Conservation (phyloP, 441 rosid genomes). For the Daphne laureola region DNA sequence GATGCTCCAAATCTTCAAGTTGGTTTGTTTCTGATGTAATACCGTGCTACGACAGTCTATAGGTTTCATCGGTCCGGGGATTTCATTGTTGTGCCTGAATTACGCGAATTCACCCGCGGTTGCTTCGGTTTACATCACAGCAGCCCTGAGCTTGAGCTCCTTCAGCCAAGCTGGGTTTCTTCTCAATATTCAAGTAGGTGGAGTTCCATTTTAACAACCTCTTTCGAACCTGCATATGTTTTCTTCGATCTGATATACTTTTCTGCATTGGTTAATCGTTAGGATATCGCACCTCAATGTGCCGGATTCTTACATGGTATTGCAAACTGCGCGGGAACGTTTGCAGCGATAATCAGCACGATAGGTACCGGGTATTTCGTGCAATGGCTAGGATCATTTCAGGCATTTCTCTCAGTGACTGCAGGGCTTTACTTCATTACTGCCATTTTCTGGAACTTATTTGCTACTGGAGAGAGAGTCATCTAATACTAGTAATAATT, state of each 20-base stretch:
- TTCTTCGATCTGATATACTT: not conserved
- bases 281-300: slow-evolving; percentile 85
- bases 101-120: slow-evolving; percentile 53
- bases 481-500: slow-evolving; percentile 23
- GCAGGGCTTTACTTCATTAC: slow-evolving; percentile 68
- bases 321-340: slow-evolving; percentile 80
- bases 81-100: slow-evolving; percentile 72
- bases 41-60: slow-evolving; percentile 43
- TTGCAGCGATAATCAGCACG: slow-evolving; percentile 89
- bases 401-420: slow-evolving; percentile 70
- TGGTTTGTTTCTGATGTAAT: slow-evolving; percentile 1
- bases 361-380: slow-evolving; percentile 91
- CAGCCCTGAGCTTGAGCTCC: slow-evolving; percentile 79
- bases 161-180: slow-evolving; percentile 99
- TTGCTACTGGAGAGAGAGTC: slow-evolving; percentile 79
- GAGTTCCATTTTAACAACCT: not conserved
- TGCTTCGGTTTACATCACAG: slow-evolving; percentile 62
- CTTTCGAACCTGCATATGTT: not conserved
- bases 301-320: slow-evolving; percentile 92
- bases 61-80: slow-evolving; percentile 83
- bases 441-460: slow-evolving; percentile 62
- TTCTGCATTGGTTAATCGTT: slow-evolving; percentile 9
- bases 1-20: not conserved
- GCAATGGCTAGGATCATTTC: slow-evolving; percentile 88
- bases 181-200: slow-evolving; percentile 82